These are phyloP conservation scores for Senna siamea DNA, from an alignment of 306 rosid genomes.

Conservation along the genomic window DNA sequence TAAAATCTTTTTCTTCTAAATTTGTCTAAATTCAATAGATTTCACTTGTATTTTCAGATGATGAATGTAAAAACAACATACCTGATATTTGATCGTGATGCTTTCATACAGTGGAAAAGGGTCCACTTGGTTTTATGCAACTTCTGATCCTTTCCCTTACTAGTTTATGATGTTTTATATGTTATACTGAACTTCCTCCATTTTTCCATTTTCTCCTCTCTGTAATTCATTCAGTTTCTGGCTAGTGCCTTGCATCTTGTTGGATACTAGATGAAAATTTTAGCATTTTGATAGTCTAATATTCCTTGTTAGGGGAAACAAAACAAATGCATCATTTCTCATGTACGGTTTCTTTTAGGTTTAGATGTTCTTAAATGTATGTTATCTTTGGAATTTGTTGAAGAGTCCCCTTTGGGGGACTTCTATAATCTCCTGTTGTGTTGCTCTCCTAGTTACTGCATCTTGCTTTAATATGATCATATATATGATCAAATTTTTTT, in stretches of 20 bases:
- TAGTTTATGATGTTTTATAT: background rate
- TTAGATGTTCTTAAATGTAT: background rate
- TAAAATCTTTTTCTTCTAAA: constrained; percentile 40
- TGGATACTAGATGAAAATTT: constrained; percentile 4
- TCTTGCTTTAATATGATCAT: background rate
- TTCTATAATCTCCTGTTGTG: background rate
- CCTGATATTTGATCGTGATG: background rate
- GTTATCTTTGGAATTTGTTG: background rate
- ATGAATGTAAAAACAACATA: constrained; percentile 8
- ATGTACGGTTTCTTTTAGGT: background rate
- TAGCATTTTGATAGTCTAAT: background rate
- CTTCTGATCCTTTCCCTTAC: background rate
- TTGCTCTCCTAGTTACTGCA: constrained; percentile 3
- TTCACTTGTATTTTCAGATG: constrained; percentile 15
- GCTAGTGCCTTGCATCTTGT: constrained; percentile 9
- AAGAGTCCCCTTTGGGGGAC: background rate
- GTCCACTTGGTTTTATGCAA: background rate
- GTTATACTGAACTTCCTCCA: background rate
- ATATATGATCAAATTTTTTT: background rate
- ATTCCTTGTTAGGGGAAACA: background rate
- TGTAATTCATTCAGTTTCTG: background rate
- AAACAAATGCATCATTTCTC: background rate
- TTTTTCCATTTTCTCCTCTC: background rate
- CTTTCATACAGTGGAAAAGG: background rate
- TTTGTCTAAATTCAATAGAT: constrained; percentile 16